Percentiles rank a stretch among this genome's conserved stretches.
phyloP scores from a whole-genome alignment of 208 protist genomes.

The Trypanosoma theileri region DNA sequence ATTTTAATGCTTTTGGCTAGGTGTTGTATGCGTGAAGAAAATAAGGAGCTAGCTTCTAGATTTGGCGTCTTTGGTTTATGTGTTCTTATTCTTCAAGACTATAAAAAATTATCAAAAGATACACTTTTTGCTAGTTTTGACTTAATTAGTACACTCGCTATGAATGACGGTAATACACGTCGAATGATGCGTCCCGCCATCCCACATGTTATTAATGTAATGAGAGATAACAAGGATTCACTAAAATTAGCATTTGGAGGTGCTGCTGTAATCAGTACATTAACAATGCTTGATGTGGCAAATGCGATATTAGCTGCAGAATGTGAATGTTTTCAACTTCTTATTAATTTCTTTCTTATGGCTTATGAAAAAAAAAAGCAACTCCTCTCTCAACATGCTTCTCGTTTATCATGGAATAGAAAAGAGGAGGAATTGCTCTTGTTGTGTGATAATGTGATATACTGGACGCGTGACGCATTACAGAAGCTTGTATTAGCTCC shows the following conservation, averaged over 20 bases:
- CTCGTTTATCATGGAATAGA: conserved; percentile 2
- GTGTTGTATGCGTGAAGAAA: conserved; percentile 68
- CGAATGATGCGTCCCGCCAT: conserved; percentile 57
- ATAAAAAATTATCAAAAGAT: conserved; percentile 37
- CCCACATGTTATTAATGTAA: conserved; percentile 55
- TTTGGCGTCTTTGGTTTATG: conserved; percentile 64
- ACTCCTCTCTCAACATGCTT: background rate
- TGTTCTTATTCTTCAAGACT: conserved; percentile 57
- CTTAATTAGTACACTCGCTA: conserved; percentile 66
- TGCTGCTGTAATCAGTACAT: conserved; percentile 53
- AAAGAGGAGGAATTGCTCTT: conserved; percentile 21
- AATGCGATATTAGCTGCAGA: conserved; percentile 66
- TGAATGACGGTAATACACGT: conserved; percentile 44
- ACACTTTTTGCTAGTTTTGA: conserved; percentile 76
- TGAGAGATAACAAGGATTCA: conserved; percentile 41
- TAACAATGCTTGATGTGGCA: conserved; percentile 58
- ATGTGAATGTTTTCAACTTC: conserved; percentile 58
- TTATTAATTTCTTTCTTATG: conserved; percentile 58
- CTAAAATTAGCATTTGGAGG: conserved; percentile 71
- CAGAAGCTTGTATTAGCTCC: conserved; percentile 48
- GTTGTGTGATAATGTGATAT: conserved; percentile 52
- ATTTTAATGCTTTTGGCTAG: conserved; percentile 58
- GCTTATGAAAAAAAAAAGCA: conserved; percentile 30
- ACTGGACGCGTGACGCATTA: conserved; percentile 62
- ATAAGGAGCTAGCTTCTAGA: conserved; percentile 40